phyloP scores from a whole-genome alignment of 768 basidiomycete genomes.

The Amanita brunnescens region DNA sequence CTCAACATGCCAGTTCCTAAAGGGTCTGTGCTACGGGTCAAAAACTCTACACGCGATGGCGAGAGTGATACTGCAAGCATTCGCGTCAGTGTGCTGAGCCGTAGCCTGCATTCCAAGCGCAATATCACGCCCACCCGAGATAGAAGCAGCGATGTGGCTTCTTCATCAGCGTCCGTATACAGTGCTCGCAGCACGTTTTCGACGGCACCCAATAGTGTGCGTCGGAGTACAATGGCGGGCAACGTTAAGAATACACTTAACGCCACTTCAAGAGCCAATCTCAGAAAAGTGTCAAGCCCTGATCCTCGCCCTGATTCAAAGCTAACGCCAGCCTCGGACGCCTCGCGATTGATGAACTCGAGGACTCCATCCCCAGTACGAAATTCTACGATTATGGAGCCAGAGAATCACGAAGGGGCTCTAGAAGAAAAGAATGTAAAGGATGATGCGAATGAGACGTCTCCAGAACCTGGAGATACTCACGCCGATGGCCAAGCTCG shows the following conservation, averaged over 20 bases:
- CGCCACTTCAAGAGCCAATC: conserved; percentile 1
- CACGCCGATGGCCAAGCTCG: background rate
- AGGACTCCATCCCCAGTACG: conserved; percentile 12
- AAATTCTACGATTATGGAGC: conserved; percentile 18
- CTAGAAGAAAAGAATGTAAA: conserved; percentile 5
- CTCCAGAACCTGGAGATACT: background rate
- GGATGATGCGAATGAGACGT: background rate
- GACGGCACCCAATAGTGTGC: conserved; percentile 13
- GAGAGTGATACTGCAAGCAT: conserved; percentile 36
- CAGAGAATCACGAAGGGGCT: background rate
- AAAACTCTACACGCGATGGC: conserved; percentile 20
- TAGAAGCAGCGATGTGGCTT: conserved; percentile 7
- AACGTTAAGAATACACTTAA: conserved; percentile 4
- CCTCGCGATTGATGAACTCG: conserved; percentile 12
- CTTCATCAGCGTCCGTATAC: conserved; percentile 33
- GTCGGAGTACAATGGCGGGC: conserved; percentile 3
- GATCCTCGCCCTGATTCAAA: conserved; percentile 63
- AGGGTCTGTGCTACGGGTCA: conserved; percentile 13
- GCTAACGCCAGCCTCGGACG: conserved; percentile 39
- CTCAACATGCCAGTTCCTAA: conserved; percentile 42
- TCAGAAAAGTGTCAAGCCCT: conserved; percentile 14
- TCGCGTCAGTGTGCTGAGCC: conserved; percentile 35
- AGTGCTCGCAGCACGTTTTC: conserved; percentile 35
- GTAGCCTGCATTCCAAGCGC: conserved; percentile 19
- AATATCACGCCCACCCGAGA: conserved; percentile 7